A percentile compares a stretch with the other conserved stretches of the same genome.
Conservation (phyloP, 305 asterid species). For the Fraxinus platypoda region DNA sequence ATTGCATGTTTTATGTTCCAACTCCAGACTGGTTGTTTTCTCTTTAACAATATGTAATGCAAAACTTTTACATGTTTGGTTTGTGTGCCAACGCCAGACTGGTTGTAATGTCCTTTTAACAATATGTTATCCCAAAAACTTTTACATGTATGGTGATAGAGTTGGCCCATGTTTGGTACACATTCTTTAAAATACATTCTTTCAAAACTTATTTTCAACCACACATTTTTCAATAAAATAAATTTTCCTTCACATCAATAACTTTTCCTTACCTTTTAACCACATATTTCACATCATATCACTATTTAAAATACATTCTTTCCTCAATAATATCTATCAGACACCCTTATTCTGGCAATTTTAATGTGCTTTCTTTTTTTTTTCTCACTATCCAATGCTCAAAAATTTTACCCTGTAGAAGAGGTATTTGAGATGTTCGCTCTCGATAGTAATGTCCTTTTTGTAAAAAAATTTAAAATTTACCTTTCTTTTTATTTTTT, state of each 20-base stretch:
- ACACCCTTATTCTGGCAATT: not conserved
- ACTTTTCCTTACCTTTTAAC: too few species aligned
- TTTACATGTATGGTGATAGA: not conserved
- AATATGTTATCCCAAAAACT: not conserved
- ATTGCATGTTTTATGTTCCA: not conserved
- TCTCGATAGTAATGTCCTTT: not conserved
- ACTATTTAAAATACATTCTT: too few species aligned
- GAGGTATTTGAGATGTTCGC: not conserved
- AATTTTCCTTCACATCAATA: too few species aligned
- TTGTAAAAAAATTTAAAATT: not conserved
- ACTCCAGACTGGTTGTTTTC: not conserved
- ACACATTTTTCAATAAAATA: too few species aligned
- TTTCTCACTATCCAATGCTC: not conserved
- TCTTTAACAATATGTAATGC: not conserved
- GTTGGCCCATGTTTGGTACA: not conserved
- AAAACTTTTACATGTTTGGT: not conserved
- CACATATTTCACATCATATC: too few species aligned
- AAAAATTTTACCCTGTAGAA: not conserved
- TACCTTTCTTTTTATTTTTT: not conserved
- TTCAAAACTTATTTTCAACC: too few species aligned
- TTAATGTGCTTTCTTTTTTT: not conserved
- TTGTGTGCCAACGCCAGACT: not conserved
- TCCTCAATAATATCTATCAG: too few species aligned
- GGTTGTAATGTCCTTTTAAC: not conserved
- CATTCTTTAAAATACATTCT: too few species aligned